Percentiles rank a stretch among this genome's conserved stretches.
Conservation (phyloP, 306 rosid genomes). For the Prunus armeniaca region DNA sequence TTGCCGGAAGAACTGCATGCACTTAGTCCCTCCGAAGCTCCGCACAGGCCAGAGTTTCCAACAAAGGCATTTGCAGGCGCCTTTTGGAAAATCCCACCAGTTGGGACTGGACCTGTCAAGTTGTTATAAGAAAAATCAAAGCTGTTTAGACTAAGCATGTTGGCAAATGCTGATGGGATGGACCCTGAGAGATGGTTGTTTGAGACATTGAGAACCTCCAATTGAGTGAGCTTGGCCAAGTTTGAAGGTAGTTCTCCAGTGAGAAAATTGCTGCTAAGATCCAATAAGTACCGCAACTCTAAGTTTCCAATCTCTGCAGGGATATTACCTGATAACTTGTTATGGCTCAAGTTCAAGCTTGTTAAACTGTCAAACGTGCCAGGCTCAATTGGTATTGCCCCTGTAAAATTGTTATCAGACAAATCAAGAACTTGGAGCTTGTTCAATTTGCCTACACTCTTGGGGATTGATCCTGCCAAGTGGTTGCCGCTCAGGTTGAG, state of each 20-base stretch:
- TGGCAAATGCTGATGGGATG: constrained; percentile 42
- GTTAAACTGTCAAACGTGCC: constrained; percentile 18
- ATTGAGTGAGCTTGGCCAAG: constrained; percentile 31
- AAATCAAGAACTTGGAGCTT: constrained; percentile 42
- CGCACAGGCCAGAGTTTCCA: constrained; percentile 59
- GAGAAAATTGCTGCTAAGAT: constrained; percentile 61
- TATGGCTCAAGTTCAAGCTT: constrained; percentile 54
- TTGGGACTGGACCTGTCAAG: constrained; percentile 55
- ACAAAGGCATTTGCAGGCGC: constrained; percentile 37
- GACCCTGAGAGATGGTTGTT: constrained; percentile 51
- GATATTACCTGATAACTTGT: constrained; percentile 44
- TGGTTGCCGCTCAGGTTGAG: constrained; percentile 53
- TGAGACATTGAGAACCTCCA: constrained; percentile 60
- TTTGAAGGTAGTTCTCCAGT: constrained; percentile 50
- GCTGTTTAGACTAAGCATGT: constrained; percentile 38
- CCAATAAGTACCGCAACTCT: constrained; percentile 37
- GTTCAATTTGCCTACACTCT: constrained; percentile 22
- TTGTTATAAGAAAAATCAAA: constrained; percentile 61
- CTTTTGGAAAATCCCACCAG: constrained; percentile 27
- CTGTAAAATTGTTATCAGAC: constrained; percentile 45
- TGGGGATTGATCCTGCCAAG: constrained; percentile 42
- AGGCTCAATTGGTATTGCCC: constrained; percentile 42
- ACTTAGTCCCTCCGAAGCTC: constrained; percentile 35
- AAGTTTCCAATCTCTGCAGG: constrained; percentile 53
- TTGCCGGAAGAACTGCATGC: constrained; percentile 20